phyloP scores from a whole-genome alignment of 2,329 filamentous ascomycete species.

The Xylaria sp. region DNA sequence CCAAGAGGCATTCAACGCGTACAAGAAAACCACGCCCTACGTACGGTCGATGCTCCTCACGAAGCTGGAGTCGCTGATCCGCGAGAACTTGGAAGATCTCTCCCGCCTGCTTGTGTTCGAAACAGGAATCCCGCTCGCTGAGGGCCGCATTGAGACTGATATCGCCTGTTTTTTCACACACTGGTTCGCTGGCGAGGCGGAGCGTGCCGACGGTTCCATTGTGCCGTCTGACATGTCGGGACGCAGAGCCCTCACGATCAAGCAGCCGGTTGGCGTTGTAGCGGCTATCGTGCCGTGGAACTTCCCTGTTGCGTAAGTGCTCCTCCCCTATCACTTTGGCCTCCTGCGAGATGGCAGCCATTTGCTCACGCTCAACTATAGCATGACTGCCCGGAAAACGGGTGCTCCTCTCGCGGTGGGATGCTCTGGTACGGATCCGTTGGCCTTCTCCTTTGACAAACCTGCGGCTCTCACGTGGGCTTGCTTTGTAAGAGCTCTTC shows the following conservation, averaged over 20 bases:
- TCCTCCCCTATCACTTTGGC: neutral
- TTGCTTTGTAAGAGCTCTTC: neutral
- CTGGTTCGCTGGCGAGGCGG: constrained; percentile 52
- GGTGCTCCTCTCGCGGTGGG: constrained; percentile 64
- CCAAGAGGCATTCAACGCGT: constrained; percentile 55
- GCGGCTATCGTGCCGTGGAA: constrained; percentile 68
- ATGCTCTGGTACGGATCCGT: constrained; percentile 43
- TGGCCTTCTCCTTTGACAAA: too few relatives aligned
- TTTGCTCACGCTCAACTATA: constrained; percentile 1
- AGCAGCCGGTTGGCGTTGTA: constrained; percentile 66
- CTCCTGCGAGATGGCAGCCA: constrained; percentile 18
- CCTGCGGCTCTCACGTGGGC: neutral
- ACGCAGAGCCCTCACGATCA: constrained; percentile 64
- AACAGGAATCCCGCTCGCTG: constrained; percentile 52
- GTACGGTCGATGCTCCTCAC: constrained; percentile 57
- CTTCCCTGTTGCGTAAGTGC: constrained; percentile 54
- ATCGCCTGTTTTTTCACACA: constrained; percentile 49
- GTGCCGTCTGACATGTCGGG: constrained; percentile 55
- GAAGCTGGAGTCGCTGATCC: constrained; percentile 61
- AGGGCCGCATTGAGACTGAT: constrained; percentile 51
- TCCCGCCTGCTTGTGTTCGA: constrained; percentile 59
- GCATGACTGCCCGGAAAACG: constrained; percentile 61
- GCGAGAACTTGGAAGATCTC: constrained; percentile 56
- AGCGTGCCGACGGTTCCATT: constrained; percentile 52
- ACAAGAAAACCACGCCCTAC: constrained; percentile 54